Evolutionary conservation across 75 land plant species (phyloP).

Genomic region (Cryptomeria japonica): DNA sequence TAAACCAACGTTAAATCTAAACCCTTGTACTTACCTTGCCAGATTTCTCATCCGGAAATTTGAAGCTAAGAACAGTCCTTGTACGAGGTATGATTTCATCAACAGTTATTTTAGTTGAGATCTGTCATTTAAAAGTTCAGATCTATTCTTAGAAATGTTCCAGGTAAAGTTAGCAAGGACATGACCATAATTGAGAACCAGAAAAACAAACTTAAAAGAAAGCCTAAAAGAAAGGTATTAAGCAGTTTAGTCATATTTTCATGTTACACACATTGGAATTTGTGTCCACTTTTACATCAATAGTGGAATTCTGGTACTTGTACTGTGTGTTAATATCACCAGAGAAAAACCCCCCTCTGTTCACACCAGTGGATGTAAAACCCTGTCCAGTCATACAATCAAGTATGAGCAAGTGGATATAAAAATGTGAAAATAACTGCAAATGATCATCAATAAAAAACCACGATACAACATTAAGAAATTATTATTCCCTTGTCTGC

Average conservation of each 20-base stretch:
- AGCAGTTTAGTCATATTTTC: background rate
- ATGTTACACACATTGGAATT: constrained; percentile 72
- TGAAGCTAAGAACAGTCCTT: constrained; percentile 61
- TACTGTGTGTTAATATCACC: constrained; percentile 70
- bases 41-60: constrained; percentile 76
- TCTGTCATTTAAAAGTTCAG: constrained; percentile 22
- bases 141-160: background rate
- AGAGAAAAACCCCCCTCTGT: constrained; percentile 76
- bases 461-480: background rate
- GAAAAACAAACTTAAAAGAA: background rate
- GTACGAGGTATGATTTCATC: constrained; percentile 47
- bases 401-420: constrained; percentile 1
- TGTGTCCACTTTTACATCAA: constrained; percentile 89
- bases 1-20: background rate
- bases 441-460: background rate
- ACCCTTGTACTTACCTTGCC: constrained; percentile 56
- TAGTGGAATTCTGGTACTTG: constrained; percentile 59
- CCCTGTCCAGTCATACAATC: constrained; percentile 40
- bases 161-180: background rate
- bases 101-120: constrained; percentile 59
- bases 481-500: background rate
- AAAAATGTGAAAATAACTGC: background rate
- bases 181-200: background rate
- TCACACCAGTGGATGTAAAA: constrained; percentile 75
- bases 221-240: background rate